Conservation (phyloP, 805 yeast species). For the Limtongozyma cylindracea region DNA sequence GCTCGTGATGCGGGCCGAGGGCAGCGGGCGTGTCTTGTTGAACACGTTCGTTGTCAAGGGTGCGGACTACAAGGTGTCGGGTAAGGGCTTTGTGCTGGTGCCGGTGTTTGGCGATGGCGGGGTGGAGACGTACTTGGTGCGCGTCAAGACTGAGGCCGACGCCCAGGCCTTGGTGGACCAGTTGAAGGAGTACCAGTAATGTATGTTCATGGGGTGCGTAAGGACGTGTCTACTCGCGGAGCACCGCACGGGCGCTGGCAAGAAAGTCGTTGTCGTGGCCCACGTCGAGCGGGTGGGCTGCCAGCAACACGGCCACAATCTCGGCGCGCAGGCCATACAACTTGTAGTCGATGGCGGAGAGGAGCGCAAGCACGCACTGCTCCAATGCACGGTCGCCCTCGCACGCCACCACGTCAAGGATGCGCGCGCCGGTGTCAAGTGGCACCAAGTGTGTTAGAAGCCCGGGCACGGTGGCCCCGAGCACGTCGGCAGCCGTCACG, state of each 20-base stretch:
- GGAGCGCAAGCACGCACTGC: constrained; percentile 24
- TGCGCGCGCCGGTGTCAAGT: constrained; percentile 18
- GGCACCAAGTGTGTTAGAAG: constrained; percentile 19
- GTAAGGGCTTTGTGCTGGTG: constrained; percentile 41
- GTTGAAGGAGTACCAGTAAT: constrained; percentile 2
- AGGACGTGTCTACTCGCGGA: background rate
- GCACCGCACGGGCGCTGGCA: constrained; percentile 8
- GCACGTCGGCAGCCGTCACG: constrained; percentile 14
- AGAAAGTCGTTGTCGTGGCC: constrained; percentile 26
- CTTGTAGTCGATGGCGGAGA: constrained; percentile 18
- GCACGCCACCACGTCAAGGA: constrained; percentile 33
- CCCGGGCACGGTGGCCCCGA: constrained; percentile 14
- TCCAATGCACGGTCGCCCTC: constrained; percentile 26
- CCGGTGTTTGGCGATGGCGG: constrained; percentile 30
- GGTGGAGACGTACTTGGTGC: constrained; percentile 42
- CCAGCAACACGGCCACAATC: constrained; percentile 10
- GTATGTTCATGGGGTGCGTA: background rate
- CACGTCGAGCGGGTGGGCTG: constrained; percentile 14
- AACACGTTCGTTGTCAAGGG: constrained; percentile 36
- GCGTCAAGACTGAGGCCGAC: constrained; percentile 56
- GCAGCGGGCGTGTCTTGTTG: constrained; percentile 54
- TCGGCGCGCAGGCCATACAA: constrained; percentile 25
- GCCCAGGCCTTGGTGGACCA: constrained; percentile 22
- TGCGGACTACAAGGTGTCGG: constrained; percentile 30
- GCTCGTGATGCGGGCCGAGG: constrained; percentile 68